Percentiles rank a stretch among this genome's conserved stretches.
Evolutionary conservation across 441 rosid species (phyloP).

Genomic region (Pelargonium australe): DNA sequence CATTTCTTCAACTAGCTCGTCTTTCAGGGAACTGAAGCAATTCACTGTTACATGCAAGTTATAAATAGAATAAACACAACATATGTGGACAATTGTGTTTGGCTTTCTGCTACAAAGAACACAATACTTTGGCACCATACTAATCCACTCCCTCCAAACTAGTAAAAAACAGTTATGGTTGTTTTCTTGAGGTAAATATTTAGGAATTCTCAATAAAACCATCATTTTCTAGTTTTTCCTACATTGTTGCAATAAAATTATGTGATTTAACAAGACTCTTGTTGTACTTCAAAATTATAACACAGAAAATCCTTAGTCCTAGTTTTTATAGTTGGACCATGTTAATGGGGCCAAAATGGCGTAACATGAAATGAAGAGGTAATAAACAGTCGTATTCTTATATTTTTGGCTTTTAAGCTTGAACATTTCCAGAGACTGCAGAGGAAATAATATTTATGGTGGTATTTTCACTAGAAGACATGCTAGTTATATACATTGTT

Average conservation of each 20-base stretch:
- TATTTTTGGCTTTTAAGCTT: not conserved
- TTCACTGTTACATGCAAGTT: not conserved
- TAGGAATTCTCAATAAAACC: not conserved
- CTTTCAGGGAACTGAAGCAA: not conserved
- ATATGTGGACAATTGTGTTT: not conserved
- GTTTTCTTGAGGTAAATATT: not conserved
- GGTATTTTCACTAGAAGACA: constrained; percentile 2
- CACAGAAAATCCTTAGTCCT: not conserved
- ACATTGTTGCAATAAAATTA: not conserved
- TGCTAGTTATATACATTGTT: not conserved
- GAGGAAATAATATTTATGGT: not conserved
- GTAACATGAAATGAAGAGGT: not conserved
- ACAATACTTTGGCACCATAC: not conserved
- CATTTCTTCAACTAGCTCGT: not conserved
- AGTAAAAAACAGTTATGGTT: not conserved
- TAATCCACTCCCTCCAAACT: not conserved
- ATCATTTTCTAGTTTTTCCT: not conserved
- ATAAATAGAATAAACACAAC: not conserved
- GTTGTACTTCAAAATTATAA: not conserved
- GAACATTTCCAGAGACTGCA: not conserved
- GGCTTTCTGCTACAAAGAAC: not conserved
- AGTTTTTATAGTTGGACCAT: not conserved
- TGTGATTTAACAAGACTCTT: not conserved
- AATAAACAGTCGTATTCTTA: not conserved
- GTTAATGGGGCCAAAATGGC: not conserved